Conservation (phyloP, 208 protist species). For the Tritrichomonas foetus region DNA sequence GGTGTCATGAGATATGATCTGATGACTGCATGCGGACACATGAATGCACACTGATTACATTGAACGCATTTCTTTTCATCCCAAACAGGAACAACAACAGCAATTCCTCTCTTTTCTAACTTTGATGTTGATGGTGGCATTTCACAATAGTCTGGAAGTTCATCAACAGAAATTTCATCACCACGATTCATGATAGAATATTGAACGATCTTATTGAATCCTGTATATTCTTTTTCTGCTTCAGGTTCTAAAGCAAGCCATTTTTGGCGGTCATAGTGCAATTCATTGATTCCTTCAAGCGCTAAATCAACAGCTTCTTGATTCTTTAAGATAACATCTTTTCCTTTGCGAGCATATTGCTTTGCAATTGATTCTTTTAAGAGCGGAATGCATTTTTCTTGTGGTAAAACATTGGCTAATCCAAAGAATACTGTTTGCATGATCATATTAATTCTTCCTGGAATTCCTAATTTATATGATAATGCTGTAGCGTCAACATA, state of each 20-base stretch:
- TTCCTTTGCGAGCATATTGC: constrained; percentile 61
- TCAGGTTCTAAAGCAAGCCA: neutral
- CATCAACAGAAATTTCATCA: neutral
- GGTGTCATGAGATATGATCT: constrained; percentile 58
- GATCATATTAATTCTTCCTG: constrained; percentile 64
- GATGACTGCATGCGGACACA: constrained; percentile 69
- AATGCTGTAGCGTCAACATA: constrained; percentile 61
- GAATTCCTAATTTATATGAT: constrained; percentile 46
- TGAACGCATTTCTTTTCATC: constrained; percentile 64
- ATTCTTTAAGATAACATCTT: constrained; percentile 60
- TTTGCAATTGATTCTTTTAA: constrained; percentile 62
- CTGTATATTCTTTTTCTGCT: neutral
- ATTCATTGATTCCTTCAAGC: constrained; percentile 19
- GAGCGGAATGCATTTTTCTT: constrained; percentile 46
- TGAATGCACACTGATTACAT: constrained; percentile 65
- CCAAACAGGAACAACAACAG: constrained; percentile 58
- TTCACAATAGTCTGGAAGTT: neutral
- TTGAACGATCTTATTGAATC: neutral
- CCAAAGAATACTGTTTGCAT: constrained; percentile 70
- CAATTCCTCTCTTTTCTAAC: constrained; percentile 60
- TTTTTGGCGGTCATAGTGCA: constrained; percentile 17
- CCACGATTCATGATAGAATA: neutral
- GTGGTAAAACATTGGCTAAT: constrained; percentile 59
- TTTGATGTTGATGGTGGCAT: constrained; percentile 49
- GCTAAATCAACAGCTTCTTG: constrained; percentile 51